A percentile compares a stretch with the other conserved stretches of the same genome.
Evolutionary conservation across 331 rosid species (phyloP).

Genomic region (Malus hybrid): DNA sequence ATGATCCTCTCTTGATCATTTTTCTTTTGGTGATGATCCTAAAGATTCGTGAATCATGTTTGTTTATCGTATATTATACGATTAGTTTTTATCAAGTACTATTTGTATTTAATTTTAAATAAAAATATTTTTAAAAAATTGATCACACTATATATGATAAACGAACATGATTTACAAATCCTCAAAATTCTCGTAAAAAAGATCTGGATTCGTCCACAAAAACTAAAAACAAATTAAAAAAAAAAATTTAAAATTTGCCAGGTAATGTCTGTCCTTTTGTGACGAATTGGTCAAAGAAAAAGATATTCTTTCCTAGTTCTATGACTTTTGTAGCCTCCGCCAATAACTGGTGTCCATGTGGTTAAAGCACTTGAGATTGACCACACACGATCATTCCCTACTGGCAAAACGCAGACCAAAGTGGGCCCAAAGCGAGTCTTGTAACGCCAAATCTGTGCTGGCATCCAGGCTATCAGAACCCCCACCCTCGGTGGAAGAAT

Average conservation of each 20-base stretch:
- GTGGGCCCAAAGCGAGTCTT: constrained; percentile 32
- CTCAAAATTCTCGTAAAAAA: no score
- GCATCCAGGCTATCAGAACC: constrained; percentile 35
- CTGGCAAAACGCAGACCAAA: neutral
- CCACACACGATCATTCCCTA: neutral
- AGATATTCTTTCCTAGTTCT: neutral
- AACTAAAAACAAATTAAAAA: no score
- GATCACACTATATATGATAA: no score
- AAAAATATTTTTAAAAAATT: no score
- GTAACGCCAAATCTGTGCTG: constrained; percentile 36
- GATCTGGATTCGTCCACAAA: no score
- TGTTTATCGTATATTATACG: no score
- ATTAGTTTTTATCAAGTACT: no score
- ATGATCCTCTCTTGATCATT: no score
- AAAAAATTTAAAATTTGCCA: neutral
- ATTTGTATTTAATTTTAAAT: no score
- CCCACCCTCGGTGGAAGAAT: constrained; percentile 29
- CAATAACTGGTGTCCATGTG: neutral
- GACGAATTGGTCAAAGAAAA: neutral
- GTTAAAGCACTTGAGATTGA: neutral
- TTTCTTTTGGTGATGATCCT: no score
- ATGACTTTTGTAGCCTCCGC: neutral
- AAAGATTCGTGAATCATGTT: no score
- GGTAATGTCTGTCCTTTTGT: neutral
- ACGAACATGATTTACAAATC: no score